Conservation (phyloP, 306 rosid genomes). For the Rosa persica region DNA sequence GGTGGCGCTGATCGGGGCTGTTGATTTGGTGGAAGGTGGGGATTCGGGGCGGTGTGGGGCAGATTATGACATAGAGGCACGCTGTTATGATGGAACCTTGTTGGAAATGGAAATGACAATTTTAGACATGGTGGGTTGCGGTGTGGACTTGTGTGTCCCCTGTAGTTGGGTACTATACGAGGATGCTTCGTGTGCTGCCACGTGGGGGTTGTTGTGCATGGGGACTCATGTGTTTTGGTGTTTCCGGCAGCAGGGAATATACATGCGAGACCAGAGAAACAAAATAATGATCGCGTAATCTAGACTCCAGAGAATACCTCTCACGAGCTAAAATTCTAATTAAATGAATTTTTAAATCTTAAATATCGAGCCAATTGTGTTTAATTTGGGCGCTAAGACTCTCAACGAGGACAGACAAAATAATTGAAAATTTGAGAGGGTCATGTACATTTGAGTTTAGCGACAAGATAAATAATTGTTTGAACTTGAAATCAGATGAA, state of each 20-base stretch:
- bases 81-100: conserved; percentile 27
- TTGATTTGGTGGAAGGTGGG: background rate
- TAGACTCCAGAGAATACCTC: too few relatives aligned
- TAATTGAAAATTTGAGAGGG: too few relatives aligned
- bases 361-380: too few relatives aligned
- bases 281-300: background rate
- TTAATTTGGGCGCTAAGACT: too few relatives aligned
- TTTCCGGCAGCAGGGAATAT: background rate
- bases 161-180: background rate
- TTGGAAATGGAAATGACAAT: background rate
- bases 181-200: background rate
- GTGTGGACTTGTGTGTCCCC: background rate
- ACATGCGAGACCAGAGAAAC: background rate
- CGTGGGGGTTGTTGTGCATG: background rate
- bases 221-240: background rate
- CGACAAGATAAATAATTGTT: too few relatives aligned
- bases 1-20: background rate
- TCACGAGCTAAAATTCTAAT: too few relatives aligned
- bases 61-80: conserved; percentile 25
- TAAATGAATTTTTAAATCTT: too few relatives aligned
- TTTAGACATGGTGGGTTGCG: background rate
- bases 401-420: too few relatives aligned
- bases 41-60: background rate
- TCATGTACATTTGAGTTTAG: too few relatives aligned
- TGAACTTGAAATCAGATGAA: too few relatives aligned